Evolutionary conservation across 2,329 filamentous ascomycete genomes (phyloP).

Genomic region (Trichoderma koningiopsis): DNA sequence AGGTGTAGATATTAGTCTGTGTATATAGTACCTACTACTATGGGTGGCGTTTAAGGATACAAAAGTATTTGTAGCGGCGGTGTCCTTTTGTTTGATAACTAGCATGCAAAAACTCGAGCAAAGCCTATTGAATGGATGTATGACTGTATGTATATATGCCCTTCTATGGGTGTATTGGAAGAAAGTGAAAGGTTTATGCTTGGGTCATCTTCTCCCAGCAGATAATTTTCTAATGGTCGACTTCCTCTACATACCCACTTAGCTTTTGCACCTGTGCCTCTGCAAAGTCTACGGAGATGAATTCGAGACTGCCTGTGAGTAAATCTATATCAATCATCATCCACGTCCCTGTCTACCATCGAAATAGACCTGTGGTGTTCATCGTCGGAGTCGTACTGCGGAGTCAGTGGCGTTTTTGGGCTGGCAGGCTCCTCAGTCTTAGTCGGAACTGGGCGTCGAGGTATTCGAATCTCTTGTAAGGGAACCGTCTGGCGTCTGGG

Average conservation of each 20-base stretch:
- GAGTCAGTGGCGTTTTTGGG: constrained; percentile 32
- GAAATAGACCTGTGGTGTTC: constrained; percentile 42
- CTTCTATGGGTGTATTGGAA: not conserved
- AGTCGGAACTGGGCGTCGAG: constrained; percentile 18
- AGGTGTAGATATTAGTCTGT: constrained; percentile 23
- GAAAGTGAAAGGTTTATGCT: not conserved
- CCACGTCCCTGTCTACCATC: constrained; percentile 43
- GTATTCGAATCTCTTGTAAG: constrained; percentile 2
- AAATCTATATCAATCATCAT: constrained; percentile 30
- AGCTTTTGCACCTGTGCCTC: not conserved
- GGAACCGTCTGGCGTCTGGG: constrained; percentile 21
- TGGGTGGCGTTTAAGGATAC: constrained; percentile 29
- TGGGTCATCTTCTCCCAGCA: not conserved
- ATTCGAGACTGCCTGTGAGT: no score
- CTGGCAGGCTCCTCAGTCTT: not conserved
- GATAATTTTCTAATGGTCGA: not conserved
- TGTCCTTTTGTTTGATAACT: not conserved
- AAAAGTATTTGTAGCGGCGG: constrained; percentile 21
- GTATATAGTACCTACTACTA: constrained; percentile 20
- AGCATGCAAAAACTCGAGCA: not conserved
- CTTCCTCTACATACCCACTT: not conserved
- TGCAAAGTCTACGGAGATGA: not conserved
- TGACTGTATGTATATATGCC: not conserved
- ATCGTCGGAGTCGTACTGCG: constrained; percentile 37
- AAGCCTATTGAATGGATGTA: not conserved